Conservation (phyloP, 805 yeast species). For the Candida adriatica region DNA sequence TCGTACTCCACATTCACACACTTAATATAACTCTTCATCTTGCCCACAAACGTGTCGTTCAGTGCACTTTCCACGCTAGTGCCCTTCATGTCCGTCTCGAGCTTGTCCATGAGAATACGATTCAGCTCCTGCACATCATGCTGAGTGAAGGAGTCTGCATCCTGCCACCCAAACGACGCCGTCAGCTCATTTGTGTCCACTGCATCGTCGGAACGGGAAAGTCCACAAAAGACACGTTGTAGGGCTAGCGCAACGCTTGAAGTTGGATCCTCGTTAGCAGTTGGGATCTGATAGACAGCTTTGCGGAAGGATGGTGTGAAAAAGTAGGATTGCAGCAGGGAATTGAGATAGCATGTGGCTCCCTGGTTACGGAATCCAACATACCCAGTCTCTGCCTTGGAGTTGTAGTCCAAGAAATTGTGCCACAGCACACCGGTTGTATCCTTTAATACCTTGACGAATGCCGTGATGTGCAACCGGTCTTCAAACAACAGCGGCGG, state of each 20-base stretch:
- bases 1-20: conserved; percentile 93
- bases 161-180: conserved; percentile 94
- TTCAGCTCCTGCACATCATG: conserved; percentile 97
- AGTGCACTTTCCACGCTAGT: conserved; percentile 70
- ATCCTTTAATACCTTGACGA: conserved; percentile 73
- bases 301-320: conserved; percentile 78
- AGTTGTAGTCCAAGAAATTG: conserved; percentile 75
- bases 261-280: conserved; percentile 46
- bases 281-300: conserved; percentile 86
- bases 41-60: conserved; percentile 86
- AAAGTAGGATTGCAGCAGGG: conserved; percentile 83
- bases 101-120: conserved; percentile 89
- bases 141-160: conserved; percentile 91
- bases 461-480: conserved; percentile 64
- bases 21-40: conserved; percentile 90
- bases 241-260: conserved; percentile 70
- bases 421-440: conserved; percentile 95
- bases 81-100: conserved; percentile 88
- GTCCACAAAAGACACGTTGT: conserved; percentile 78
- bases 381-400: conserved; percentile 80
- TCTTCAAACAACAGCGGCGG: conserved; percentile 41
- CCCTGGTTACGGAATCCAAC: conserved; percentile 96
- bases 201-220: conserved; percentile 67
- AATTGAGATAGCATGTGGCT: conserved; percentile 95
- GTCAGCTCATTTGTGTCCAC: conserved; percentile 85